Conservation (phyloP, 169 alveolate species). For the Plasmodium gallinaceum region DNA sequence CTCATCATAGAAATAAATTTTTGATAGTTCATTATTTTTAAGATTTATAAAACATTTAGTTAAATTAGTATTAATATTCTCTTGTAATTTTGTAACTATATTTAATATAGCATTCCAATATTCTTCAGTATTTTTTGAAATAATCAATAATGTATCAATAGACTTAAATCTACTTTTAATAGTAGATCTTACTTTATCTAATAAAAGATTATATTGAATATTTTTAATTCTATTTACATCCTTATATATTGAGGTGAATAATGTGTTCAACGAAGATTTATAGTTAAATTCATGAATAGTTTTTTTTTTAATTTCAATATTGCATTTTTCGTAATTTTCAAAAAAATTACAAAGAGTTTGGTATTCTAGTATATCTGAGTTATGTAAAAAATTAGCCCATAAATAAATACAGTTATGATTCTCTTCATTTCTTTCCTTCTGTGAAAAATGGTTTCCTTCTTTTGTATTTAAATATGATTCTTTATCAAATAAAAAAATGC, state of each 20-base stretch:
- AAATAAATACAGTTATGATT: conserved; percentile 56
- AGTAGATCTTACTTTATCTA: conserved; percentile 29
- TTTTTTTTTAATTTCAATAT: conserved; percentile 19
- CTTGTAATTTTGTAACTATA: conserved; percentile 25
- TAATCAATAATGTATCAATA: conserved; percentile 41
- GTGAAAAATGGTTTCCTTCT: background rate
- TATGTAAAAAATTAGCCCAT: conserved; percentile 62
- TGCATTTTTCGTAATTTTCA: conserved; percentile 54
- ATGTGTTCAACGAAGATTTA: conserved; percentile 41
- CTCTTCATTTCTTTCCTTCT: background rate
- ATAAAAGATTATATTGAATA: conserved; percentile 22
- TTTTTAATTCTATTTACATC: conserved; percentile 66
- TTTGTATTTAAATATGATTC: conserved; percentile 50
- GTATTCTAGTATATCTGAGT: conserved; percentile 67
- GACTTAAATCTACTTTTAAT: conserved; percentile 49
- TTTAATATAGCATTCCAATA: conserved; percentile 48
- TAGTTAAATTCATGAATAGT: conserved; percentile 60
- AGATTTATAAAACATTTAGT: conserved; percentile 68
- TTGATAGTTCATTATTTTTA: background rate
- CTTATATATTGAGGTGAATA: conserved; percentile 51
- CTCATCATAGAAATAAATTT: background rate
- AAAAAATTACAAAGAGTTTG: conserved; percentile 33
- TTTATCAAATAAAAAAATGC: conserved; percentile 52
- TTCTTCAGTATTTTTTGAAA: conserved; percentile 54
- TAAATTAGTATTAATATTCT: conserved; percentile 22